Evolutionary conservation across 495 filamentous ascomycete genomes (phyloP), one percentile per base, ranked within the genome.

Genomic region (Trichoderma erinaceum): DNA sequence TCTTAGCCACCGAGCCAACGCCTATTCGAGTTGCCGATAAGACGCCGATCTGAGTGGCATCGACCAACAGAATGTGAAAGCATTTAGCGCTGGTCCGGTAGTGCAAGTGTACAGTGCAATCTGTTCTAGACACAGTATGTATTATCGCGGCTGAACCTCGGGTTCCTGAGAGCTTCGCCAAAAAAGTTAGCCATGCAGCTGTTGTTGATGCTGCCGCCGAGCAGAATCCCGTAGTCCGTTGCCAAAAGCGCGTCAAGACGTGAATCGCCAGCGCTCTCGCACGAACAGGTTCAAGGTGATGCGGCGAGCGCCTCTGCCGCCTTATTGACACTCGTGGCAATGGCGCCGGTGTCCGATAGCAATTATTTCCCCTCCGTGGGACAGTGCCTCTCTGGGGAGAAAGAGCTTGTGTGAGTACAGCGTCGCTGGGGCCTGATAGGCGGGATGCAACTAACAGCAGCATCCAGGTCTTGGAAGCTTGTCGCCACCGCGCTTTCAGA

Each of bases 391-490:
- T 78, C 73, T 64, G 79, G 79, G 70, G 79, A 80, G 63, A 77
- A 69, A 65, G 68, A 76, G 63, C 71, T 83, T 67, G 69, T 83
- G 79, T 83, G 73, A 56, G 78, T 75, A 58, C 13, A 11, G 63
- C 16, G 13, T 3, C 15, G 41, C 15, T 12, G 10, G 21, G 25
- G 38, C 10, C 0, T 56, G 63, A 16, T 68, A 15, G 52, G 25
- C n/a, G 32, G 11, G 23, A 64, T 67, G 66, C 23, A 32, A 61
- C 71, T 73, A 69, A 76, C 56, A 23, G 8, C 41, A 48, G 23
- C 50, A 18, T 63, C 29, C 68, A 93, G 90, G 72, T 91, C 92
- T 65, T 97, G 92, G 92, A 87, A 84, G 74, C 80, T 85, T 66
- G 87, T 88, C 63, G 92, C 89, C 69, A 81, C 84, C 32, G 86